These are phyloP conservation scores for Dalechampia spathulata DNA, from an alignment of 441 rosid species.

Conservation along the genomic window DNA sequence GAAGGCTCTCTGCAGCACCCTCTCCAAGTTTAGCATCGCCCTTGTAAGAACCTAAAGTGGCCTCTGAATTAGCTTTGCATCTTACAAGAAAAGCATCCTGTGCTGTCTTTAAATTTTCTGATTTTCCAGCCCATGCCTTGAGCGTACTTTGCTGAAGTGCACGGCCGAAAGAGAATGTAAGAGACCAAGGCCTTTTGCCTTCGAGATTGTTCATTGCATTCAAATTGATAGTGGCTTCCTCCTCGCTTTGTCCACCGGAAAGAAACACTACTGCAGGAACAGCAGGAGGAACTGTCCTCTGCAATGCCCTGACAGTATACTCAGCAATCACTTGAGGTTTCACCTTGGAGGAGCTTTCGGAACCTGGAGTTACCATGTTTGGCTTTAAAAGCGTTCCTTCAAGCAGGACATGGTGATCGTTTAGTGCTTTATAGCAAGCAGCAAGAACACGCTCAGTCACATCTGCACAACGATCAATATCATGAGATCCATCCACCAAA, in stretches of 20 bases:
- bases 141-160: conserved; percentile 95
- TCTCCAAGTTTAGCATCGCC: conserved; percentile 67
- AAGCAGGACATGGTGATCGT: conserved; percentile 84
- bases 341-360: conserved; percentile 73
- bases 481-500: conserved; percentile 84
- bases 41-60: conserved; percentile 79
- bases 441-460: conserved; percentile 90
- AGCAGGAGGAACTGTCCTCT: conserved; percentile 76
- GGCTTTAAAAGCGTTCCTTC: conserved; percentile 97
- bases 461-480: conserved; percentile 67
- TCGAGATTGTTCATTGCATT: conserved; percentile 91
- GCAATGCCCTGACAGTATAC: conserved; percentile 73
- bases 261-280: conserved; percentile 90
- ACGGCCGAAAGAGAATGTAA: conserved; percentile 91
- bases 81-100: conserved; percentile 54
- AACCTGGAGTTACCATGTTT: conserved; percentile 98
- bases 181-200: conserved; percentile 86
- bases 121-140: conserved; percentile 88
- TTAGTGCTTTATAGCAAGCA: conserved; percentile 95
- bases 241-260: conserved; percentile 95
- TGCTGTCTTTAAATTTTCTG: conserved; percentile 60
- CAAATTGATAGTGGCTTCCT: conserved; percentile 79
- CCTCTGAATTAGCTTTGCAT: conserved; percentile 93
- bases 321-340: conserved; percentile 69
- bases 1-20: no score